phyloP scores from a whole-genome alignment of 2,329 filamentous ascomycete species.

The Colletotrichum tropicale region DNA sequence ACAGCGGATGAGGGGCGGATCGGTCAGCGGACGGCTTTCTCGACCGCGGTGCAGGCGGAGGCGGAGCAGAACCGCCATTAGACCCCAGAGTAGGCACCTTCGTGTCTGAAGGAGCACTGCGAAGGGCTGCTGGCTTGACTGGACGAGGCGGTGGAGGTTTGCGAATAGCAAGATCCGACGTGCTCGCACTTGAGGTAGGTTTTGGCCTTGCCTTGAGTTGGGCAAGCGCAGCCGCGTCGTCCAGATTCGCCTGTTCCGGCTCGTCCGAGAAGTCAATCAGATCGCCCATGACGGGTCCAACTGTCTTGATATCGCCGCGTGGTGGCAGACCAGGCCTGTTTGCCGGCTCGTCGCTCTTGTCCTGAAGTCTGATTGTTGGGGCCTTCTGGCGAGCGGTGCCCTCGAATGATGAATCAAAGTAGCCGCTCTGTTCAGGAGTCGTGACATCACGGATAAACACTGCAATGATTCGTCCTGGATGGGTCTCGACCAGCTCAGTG shows the following conservation, averaged over 20 bases:
- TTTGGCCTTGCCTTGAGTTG: constrained; percentile 28
- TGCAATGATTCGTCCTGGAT: constrained; percentile 82
- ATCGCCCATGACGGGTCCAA: constrained; percentile 55
- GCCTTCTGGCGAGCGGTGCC: constrained; percentile 27
- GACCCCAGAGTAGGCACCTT: constrained; percentile 5
- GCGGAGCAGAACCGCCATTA: not conserved
- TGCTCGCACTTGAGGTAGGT: constrained; percentile 24
- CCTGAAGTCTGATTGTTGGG: constrained; percentile 22
- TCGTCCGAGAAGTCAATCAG: constrained; percentile 67
- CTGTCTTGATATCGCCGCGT: constrained; percentile 26
- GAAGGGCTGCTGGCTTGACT: constrained; percentile 60
- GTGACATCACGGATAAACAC: constrained; percentile 97
- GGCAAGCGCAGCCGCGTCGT: constrained; percentile 35
- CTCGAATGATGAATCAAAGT: constrained; percentile 71
- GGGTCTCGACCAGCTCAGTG: constrained; percentile 84
- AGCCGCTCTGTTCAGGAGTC: constrained; percentile 72
- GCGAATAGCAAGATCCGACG: constrained; percentile 31
- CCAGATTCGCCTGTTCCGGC: constrained; percentile 40
- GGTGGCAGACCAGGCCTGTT: constrained; percentile 37
- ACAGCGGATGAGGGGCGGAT: constrained; percentile 39
- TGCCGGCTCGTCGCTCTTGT: constrained; percentile 22
- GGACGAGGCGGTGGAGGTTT: constrained; percentile 49
- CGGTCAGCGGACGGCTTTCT: constrained; percentile 34
- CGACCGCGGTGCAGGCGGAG: constrained; percentile 38
- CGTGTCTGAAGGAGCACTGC: constrained; percentile 44